Conservation (phyloP, 2,329 filamentous ascomycete species). For the Colletotrichum sp. region DNA sequence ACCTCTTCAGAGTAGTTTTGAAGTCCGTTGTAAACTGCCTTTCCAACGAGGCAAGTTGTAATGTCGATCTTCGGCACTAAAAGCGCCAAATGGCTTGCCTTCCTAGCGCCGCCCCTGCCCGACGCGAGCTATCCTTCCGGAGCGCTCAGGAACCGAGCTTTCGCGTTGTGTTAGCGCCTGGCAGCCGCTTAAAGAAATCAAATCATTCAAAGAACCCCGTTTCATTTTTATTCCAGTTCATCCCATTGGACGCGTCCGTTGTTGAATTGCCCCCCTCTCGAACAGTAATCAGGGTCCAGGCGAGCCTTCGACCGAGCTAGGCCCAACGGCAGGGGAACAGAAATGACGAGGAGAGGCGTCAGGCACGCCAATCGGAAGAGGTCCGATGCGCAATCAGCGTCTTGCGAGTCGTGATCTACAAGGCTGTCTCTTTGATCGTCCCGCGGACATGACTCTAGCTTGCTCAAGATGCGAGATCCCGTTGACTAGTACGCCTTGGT, state of each 20-base stretch:
- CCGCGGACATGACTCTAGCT: neutral
- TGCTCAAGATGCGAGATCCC: neutral
- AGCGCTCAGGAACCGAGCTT: neutral
- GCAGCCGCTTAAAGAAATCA: neutral
- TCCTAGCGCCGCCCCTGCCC: neutral
- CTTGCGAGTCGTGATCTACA: neutral
- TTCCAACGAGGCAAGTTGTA: neutral
- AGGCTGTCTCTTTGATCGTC: neutral
- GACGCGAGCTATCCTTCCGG: neutral
- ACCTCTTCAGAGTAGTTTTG: neutral
- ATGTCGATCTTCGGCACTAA: neutral
- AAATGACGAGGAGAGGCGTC: neutral
- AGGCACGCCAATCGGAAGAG: neutral
- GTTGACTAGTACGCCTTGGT: neutral
- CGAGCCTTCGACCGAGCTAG: neutral
- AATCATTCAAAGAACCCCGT: neutral
- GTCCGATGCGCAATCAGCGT: neutral
- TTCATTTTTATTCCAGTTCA: neutral
- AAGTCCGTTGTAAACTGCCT: neutral
- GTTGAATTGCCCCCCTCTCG: neutral
- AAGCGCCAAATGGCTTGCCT: neutral
- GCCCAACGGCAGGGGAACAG: neutral
- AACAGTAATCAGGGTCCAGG: neutral
- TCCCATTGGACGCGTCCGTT: neutral
- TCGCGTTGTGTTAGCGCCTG: neutral